Percentiles rank a stretch among this genome's conserved stretches.
phyloP scores from a whole-genome alignment of 1,139 yeast species.

The Pichia sp. region DNA sequence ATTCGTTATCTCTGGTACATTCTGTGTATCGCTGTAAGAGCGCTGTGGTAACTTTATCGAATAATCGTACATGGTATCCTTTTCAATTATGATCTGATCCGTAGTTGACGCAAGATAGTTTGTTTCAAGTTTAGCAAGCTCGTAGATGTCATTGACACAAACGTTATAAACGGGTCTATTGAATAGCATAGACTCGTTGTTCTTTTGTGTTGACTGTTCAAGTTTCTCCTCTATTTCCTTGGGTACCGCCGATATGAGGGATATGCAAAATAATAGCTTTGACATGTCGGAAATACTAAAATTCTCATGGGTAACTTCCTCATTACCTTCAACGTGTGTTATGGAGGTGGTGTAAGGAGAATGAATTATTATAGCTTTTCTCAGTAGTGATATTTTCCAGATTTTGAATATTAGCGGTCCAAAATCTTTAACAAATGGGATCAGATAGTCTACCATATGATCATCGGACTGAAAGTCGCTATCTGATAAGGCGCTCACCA shows the following conservation, averaged over 20 bases:
- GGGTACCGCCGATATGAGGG: constrained; percentile 42
- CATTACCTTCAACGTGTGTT: constrained; percentile 8
- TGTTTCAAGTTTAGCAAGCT: constrained; percentile 16
- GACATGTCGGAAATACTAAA: constrained; percentile 33
- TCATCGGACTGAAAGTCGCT: constrained; percentile 14
- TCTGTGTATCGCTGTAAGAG: not conserved
- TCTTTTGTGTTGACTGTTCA: constrained; percentile 20
- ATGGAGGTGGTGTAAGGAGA: constrained; percentile 12
- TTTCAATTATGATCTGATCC: constrained; percentile 60
- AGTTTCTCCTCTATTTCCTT: constrained; percentile 26
- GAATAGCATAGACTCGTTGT: constrained; percentile 25
- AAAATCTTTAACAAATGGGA: constrained; percentile 40
- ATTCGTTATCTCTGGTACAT: constrained; percentile 8
- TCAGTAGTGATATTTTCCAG: constrained; percentile 60
- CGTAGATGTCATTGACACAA: constrained; percentile 51
- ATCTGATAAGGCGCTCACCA: constrained; percentile 3
- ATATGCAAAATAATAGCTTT: constrained; percentile 41
- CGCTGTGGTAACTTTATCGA: constrained; percentile 31
- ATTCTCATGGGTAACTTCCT: constrained; percentile 20
- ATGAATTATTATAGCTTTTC: constrained; percentile 56
- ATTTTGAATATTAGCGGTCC: constrained; percentile 71
- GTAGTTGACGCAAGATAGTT: constrained; percentile 62
- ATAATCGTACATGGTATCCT: constrained; percentile 48
- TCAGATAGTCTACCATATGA: constrained; percentile 47
- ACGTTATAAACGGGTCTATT: constrained; percentile 56